Conservation (phyloP, 2,329 filamentous ascomycete genomes). For the Chaetomium sp. region DNA sequence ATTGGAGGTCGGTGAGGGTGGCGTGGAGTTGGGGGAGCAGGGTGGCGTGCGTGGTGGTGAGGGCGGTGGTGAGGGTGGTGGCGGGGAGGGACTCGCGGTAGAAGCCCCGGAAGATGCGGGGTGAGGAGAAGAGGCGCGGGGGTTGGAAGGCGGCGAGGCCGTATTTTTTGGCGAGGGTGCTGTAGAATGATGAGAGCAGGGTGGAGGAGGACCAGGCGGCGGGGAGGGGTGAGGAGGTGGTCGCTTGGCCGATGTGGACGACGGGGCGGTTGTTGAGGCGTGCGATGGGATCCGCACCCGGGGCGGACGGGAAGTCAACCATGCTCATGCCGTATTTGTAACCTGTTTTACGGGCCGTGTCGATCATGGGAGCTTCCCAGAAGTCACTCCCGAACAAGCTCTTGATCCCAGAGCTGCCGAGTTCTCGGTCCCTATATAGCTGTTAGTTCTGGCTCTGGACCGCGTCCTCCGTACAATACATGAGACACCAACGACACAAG, state of each 20-base stretch:
- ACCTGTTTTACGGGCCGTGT: not conserved
- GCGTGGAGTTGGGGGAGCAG: not conserved
- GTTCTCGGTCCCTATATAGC: constrained; percentile 1
- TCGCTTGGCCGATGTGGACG: not conserved
- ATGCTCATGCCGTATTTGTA: constrained; percentile 9
- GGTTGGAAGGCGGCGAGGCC: constrained; percentile 13
- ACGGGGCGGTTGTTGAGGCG: not conserved
- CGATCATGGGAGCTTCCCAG: not conserved
- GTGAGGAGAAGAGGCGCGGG: not conserved
- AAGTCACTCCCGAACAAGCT: constrained; percentile 19
- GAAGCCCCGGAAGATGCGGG: constrained; percentile 5
- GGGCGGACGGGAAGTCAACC: constrained; percentile 4
- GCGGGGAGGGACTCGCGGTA: not conserved
- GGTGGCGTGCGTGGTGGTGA: not conserved
- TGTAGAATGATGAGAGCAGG: constrained; percentile 20
- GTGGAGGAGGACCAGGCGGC: constrained; percentile 15
- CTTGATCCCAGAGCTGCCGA: constrained; percentile 17
- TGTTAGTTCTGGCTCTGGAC: not conserved
- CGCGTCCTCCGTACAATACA: not conserved
- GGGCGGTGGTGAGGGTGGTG: not conserved
- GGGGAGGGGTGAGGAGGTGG: not conserved
- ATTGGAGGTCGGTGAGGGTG: not conserved
- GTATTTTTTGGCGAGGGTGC: not conserved
- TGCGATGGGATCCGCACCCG: not conserved
- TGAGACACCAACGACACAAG: no score